Evolutionary conservation across 768 basidiomycete species (phyloP), one percentile per base, ranked within the genome.

Genomic region (Mycena capillaripes): DNA sequence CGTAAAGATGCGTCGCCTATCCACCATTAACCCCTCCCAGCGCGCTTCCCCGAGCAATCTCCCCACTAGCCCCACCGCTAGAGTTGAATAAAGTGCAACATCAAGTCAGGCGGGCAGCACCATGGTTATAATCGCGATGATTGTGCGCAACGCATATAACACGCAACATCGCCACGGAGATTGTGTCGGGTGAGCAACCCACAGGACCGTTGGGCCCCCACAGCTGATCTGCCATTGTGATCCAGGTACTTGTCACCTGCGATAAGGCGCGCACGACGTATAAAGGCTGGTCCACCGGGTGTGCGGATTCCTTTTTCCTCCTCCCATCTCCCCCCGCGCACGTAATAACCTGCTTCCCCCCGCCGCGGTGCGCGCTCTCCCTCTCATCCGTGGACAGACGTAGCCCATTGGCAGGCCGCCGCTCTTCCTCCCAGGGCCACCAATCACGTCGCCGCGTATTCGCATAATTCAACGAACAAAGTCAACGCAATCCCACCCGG

Each of bases 201-300:
- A 69, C 52, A 50, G 57, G 64, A 53, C 59, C 30, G 8, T 19
- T n/a, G 30, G 21, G 7, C 52, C 32, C 34, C 53, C 68, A 52
- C 72, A 73, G 72, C 48, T 73, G 72, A 73, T 73, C 67, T 56
- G 56, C 72, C 72, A 73, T 36, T 73, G 72, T 73, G 72, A 73
- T 73, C 68, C 23, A 68, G 34, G 53, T 14, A 67, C 60, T 19
- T 44, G 66, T 73, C 66, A 73, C 60, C 67, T 73, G 72, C 59
- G 72, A 65, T 73, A 72, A 62, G 66, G 61, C 38, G 62, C 17
- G 65, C 55, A 21, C 71, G 29, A 63, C 21, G 67, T 69, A 73
- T 73, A 73, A 73, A 69, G 67, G 5, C 27, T 36, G 52, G 48
- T 17, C n/a, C 42, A 44, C 17, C 23, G 16, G 50, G 38, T 25